These are phyloP conservation scores for Ramalina peruviana DNA, from an alignment of 495 filamentous ascomycete genomes.

Conservation along the genomic window DNA sequence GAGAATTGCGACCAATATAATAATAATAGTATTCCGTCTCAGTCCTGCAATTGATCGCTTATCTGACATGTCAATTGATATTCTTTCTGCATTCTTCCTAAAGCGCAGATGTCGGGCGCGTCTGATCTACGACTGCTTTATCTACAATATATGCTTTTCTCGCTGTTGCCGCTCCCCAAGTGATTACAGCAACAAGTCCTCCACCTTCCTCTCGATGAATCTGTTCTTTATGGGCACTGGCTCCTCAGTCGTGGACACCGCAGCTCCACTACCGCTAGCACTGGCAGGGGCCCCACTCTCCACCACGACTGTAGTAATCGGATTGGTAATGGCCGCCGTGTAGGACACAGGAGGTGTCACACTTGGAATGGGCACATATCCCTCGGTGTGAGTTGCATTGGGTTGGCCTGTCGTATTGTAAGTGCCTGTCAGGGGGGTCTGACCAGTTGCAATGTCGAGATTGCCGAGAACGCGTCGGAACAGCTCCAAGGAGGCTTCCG, in stretches of 20 bases:
- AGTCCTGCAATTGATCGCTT: no score
- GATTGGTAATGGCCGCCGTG: slow-evolving; percentile 6
- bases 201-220: background rate
- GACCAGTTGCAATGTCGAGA: slow-evolving; percentile 18
- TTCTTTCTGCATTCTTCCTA: no score
- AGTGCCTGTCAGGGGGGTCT: slow-evolving; percentile 26
- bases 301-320: slow-evolving; percentile 5
- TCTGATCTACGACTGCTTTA: no score
- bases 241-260: slow-evolving; percentile 6
- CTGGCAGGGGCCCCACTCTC: background rate
- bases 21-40: no score
- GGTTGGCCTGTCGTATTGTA: slow-evolving; percentile 32
- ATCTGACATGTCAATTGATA: no score
- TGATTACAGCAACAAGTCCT: slow-evolving; percentile 8
- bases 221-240: slow-evolving; percentile 8
- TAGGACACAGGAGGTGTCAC: background rate
- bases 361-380: slow-evolving; percentile 34
- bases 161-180: background rate
- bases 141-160: no score
- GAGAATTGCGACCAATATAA: no score
- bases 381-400: slow-evolving; percentile 42
- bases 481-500: slow-evolving; percentile 23
- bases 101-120: no score
- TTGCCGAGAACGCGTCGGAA: slow-evolving; percentile 22
- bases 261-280: slow-evolving; percentile 6